A percentile compares a stretch with the other conserved stretches of the same genome.
Conservation (phyloP, 495 filamentous ascomycete genomes). For the Talaromyces trachyspermus region DNA sequence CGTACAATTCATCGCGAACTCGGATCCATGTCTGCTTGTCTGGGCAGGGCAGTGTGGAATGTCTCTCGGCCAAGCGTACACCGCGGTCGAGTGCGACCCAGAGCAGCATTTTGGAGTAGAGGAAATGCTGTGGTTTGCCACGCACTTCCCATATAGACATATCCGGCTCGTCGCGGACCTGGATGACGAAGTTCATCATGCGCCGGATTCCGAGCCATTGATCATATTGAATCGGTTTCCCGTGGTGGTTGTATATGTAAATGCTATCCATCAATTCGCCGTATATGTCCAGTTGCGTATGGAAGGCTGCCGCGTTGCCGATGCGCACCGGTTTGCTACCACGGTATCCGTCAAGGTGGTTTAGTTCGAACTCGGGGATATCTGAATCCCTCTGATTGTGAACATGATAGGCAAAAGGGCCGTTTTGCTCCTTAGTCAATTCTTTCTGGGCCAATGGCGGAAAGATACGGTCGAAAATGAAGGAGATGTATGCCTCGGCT, state of each 20-base stretch:
- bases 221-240: conserved; percentile 66
- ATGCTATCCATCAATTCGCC: conserved; percentile 69
- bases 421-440: conserved; percentile 31
- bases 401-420: conserved; percentile 66
- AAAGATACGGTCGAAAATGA: conserved; percentile 61
- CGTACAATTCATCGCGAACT: conserved; percentile 56
- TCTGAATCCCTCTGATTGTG: conserved; percentile 65
- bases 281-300: conserved; percentile 70
- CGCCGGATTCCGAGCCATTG: conserved; percentile 56
- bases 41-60: conserved; percentile 58
- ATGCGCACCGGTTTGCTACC: conserved; percentile 63
- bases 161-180: conserved; percentile 49
- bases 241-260: conserved; percentile 72
- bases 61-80: conserved; percentile 60
- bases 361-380: conserved; percentile 58
- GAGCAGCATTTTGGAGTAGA: conserved; percentile 68
- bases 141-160: conserved; percentile 78
- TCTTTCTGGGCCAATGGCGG: conserved; percentile 29
- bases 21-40: conserved; percentile 54
- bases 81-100: conserved; percentile 72
- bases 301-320: conserved; percentile 66
- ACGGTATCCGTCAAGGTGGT: conserved; percentile 61
- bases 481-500: conserved; percentile 66
- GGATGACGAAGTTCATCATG: conserved; percentile 46
- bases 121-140: conserved; percentile 63